Evolutionary conservation across 2,329 filamentous ascomycete species (phyloP).

Genomic region (Colletotrichum graminicola): DNA sequence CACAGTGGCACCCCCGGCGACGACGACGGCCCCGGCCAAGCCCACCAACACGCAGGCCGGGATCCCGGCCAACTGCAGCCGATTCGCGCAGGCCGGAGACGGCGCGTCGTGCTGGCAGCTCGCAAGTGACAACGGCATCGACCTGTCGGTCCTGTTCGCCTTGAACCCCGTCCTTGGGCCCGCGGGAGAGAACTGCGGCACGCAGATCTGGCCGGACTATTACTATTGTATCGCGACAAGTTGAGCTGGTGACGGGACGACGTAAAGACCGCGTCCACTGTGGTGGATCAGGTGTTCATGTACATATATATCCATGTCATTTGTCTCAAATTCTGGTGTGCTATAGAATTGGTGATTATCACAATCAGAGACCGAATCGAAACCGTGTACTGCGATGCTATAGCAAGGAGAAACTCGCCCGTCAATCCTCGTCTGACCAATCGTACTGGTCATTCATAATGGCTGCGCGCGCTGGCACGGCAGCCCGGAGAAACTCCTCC

Average conservation of each 20-base stretch:
- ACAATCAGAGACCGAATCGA: too few relatives aligned
- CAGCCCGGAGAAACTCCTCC: conserved; percentile 25
- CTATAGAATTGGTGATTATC: too few relatives aligned
- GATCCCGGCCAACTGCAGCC: conserved; percentile 34
- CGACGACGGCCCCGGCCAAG: conserved; percentile 10
- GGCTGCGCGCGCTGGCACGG: conserved; percentile 12
- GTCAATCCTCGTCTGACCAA: conserved; percentile 13
- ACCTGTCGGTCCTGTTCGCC: conserved; percentile 3
- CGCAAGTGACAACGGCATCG: conserved; percentile 3
- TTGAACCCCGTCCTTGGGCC: conserved; percentile 35
- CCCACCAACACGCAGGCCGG: conserved; percentile 22
- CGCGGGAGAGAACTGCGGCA: conserved; percentile 46
- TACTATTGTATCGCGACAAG: conserved; percentile 45
- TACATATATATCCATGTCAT: too few relatives aligned
- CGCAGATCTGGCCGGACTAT: conserved; percentile 44
- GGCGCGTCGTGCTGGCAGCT: too few relatives aligned
- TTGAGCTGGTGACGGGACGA: background rate
- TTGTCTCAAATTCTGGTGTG: too few relatives aligned
- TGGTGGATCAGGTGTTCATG: too few relatives aligned
- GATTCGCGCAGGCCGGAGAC: conserved; percentile 7
- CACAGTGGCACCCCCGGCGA: conserved; percentile 3
- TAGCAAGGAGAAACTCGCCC: background rate
- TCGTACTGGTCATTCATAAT: conserved; percentile 24
- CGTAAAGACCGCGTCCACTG: too few relatives aligned
- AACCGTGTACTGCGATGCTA: too few relatives aligned